Evolutionary conservation across 495 filamentous ascomycete genomes (phyloP).

Genomic region (Talaromyces proteolyticus): DNA sequence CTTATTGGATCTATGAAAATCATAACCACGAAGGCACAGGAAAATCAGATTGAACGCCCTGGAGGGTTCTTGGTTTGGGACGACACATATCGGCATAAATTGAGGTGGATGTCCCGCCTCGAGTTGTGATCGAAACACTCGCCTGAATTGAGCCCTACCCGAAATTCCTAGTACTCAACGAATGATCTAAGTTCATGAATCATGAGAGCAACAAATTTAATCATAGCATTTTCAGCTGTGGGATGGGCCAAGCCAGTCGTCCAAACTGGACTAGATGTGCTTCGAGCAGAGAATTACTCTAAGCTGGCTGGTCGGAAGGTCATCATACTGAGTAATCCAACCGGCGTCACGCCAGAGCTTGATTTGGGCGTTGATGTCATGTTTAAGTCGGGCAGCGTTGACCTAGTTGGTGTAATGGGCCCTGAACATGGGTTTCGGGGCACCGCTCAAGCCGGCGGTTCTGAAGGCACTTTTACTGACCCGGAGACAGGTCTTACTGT

Average conservation of each 20-base stretch:
- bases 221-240: background rate
- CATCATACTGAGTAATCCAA: conserved; percentile 4
- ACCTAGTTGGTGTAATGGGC: conserved; percentile 6
- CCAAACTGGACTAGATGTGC: conserved; percentile 1
- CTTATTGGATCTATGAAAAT: background rate
- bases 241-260: conserved; percentile 3
- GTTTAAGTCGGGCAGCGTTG: conserved; percentile 3
- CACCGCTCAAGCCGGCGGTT: conserved; percentile 5
- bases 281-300: conserved; percentile 1
- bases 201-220: background rate
- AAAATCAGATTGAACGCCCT: background rate
- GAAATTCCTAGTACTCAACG: background rate
- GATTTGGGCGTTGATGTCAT: conserved; percentile 7
- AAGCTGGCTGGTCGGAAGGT: conserved; percentile 4
- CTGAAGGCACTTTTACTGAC: conserved; percentile 6
- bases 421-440: conserved; percentile 7
- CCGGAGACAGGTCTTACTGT: conserved; percentile 3
- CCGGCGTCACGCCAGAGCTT: conserved; percentile 1
- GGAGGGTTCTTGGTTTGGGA: background rate
- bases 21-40: background rate
- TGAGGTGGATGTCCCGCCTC: background rate
- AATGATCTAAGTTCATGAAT: background rate
- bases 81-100: background rate
- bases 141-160: background rate
- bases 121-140: too few relatives aligned